Conservation (phyloP, 2,329 filamentous ascomycete genomes). For the Colletotrichum shisoi region DNA sequence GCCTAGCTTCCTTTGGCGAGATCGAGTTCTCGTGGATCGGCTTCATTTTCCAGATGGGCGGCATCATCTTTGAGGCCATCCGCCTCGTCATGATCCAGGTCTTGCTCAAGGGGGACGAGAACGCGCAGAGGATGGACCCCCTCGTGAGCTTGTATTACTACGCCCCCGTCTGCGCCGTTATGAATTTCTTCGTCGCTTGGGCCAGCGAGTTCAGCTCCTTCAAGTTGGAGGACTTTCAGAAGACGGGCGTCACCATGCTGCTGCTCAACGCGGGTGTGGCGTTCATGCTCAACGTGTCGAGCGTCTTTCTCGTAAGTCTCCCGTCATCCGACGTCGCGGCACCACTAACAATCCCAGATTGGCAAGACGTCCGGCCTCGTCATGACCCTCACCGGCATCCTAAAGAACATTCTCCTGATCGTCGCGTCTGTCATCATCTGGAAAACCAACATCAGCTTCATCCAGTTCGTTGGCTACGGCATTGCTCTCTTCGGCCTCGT, state of each 20-base stretch:
- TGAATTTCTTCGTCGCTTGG: slow-evolving; percentile 77
- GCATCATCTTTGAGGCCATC: slow-evolving; percentile 81
- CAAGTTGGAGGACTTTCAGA: slow-evolving; percentile 70
- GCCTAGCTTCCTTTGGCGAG: slow-evolving; percentile 66
- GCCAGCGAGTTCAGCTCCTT: slow-evolving; percentile 74
- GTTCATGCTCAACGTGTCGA: slow-evolving; percentile 81
- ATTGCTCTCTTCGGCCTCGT: slow-evolving; percentile 67
- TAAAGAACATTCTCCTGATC: slow-evolving; percentile 88
- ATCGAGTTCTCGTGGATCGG: slow-evolving; percentile 72
- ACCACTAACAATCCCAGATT: slow-evolving; percentile 66
- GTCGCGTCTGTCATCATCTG: slow-evolving; percentile 79
- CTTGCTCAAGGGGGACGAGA: slow-evolving; percentile 75
- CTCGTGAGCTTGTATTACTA: slow-evolving; percentile 91
- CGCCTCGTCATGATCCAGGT: slow-evolving; percentile 87
- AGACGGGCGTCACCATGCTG: slow-evolving; percentile 70
- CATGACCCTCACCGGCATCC: slow-evolving; percentile 83
- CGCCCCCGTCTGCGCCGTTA: slow-evolving; percentile 81
- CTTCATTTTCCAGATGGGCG: slow-evolving; percentile 74
- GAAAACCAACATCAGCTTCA: slow-evolving; percentile 71
- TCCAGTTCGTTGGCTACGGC: slow-evolving; percentile 80
- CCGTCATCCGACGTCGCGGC: no score
- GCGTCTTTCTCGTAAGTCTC: slow-evolving; percentile 79
- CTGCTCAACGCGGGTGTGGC: slow-evolving; percentile 79
- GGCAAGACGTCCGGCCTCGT: slow-evolving; percentile 87
- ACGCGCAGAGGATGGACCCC: slow-evolving; percentile 79